Percentiles rank a stretch among this genome's conserved stretches.
Conservation (phyloP, 139 green algal genomes). For the Pseudopediastrum boryanum region DNA sequence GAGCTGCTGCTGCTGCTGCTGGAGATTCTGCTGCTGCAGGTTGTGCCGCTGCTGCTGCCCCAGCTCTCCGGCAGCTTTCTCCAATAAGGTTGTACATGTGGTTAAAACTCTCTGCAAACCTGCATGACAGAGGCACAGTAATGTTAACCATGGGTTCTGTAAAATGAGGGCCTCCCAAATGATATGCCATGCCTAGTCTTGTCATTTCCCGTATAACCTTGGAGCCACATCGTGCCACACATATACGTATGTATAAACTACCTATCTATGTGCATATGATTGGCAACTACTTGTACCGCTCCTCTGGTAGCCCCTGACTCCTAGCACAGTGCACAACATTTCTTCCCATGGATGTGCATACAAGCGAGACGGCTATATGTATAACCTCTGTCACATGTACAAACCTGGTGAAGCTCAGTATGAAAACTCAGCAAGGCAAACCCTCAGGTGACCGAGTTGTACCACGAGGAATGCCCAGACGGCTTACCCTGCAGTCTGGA, state of each 20-base stretch:
- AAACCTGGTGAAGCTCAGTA: too few species aligned
- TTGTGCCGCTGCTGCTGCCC: not conserved
- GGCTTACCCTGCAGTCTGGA: too few species aligned
- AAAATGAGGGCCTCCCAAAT: not conserved
- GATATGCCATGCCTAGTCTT: not conserved
- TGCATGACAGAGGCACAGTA: not conserved
- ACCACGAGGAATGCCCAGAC: too few species aligned
- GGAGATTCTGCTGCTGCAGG: conserved; percentile 15
- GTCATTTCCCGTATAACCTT: not conserved
- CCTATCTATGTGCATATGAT: too few species aligned
- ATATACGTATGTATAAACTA: conserved; percentile 8
- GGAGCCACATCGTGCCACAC: conserved; percentile 8
- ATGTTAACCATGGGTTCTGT: not conserved
- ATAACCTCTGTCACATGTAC: too few species aligned
- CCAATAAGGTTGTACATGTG: not conserved
- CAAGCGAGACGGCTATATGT: too few species aligned
- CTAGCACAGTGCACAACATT: too few species aligned
- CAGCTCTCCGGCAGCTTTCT: conserved; percentile 9
- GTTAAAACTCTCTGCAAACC: not conserved
- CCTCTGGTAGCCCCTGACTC: too few species aligned
- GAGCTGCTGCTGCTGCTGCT: conserved; percentile 13
- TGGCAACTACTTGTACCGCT: too few species aligned
- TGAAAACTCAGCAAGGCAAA: too few species aligned
- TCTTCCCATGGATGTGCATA: too few species aligned
- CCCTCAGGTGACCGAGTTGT: too few species aligned